phyloP scores from a whole-genome alignment of 139 green algal species.

The Chlorella sp. region DNA sequence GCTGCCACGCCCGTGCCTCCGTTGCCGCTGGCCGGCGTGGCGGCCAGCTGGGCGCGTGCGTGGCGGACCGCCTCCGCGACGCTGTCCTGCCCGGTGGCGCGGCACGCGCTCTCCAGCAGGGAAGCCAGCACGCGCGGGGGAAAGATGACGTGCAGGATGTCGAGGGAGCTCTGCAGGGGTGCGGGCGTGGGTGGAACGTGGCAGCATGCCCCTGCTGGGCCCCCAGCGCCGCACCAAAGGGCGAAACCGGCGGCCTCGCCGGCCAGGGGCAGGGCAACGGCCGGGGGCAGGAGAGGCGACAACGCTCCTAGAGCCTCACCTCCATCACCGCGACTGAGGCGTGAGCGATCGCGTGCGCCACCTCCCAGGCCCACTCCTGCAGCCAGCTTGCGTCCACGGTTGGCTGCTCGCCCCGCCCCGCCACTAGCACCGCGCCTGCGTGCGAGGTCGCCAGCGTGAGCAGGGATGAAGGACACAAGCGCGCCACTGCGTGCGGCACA shows the following conservation, averaged over 20 bases:
- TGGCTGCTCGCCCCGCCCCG: neutral
- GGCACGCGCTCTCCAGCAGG: conserved; percentile 26
- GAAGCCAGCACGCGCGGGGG: conserved; percentile 23
- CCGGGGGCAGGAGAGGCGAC: neutral
- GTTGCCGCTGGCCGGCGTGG: too few species aligned
- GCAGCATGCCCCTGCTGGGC: neutral
- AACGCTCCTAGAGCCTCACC: neutral
- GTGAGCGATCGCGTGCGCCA: conserved; percentile 14
- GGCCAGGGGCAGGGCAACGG: neutral
- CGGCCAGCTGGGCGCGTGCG: too few species aligned
- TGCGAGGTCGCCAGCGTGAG: too few species aligned
- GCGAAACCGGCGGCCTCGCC: neutral
- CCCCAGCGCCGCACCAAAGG: neutral
- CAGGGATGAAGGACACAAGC: too few species aligned
- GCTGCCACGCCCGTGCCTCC: too few species aligned
- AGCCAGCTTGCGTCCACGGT: conserved; percentile 19
- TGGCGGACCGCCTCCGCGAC: too few species aligned
- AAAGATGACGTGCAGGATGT: conserved; percentile 29
- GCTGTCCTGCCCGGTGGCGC: neutral
- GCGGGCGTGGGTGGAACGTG: neutral
- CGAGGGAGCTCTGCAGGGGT: conserved; percentile 12
- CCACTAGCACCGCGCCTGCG: conserved; percentile 19
- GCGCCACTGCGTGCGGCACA: too few species aligned
- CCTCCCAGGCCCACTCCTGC: conserved; percentile 19
- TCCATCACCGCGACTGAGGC: conserved; percentile 30